phyloP scores from a whole-genome alignment of 73 alveolate genomes.

The Symbiodinium pilosum region DNA sequence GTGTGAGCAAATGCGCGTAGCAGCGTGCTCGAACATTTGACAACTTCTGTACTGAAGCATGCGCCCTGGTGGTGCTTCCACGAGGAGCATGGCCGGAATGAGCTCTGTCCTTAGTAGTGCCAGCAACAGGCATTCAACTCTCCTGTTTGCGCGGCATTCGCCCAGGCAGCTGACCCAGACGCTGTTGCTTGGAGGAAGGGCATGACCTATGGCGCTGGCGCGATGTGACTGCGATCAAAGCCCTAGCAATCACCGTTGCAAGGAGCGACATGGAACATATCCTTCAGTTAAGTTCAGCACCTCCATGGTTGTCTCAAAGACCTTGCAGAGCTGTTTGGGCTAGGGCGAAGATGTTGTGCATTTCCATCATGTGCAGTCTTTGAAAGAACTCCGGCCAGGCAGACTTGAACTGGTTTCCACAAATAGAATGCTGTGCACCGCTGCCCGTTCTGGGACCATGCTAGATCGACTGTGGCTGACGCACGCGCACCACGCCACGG shows the following conservation, averaged over 20 bases:
- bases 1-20: not conserved
- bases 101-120: constrained; percentile 74
- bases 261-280: not conserved
- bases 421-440: too few species aligned
- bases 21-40: too few species aligned
- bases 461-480: too few species aligned
- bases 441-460: too few species aligned
- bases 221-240: not conserved
- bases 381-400: too few species aligned
- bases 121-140: too few species aligned
- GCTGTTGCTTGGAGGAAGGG: constrained; percentile 91
- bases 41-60: too few species aligned
- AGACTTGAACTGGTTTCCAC: too few species aligned
- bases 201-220: constrained; percentile 32
- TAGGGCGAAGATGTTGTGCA: too few species aligned
- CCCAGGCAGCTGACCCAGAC: constrained; percentile 32
- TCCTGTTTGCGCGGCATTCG: not conserved
- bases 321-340: not conserved
- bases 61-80: constrained; percentile 77
- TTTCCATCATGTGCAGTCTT: too few species aligned
- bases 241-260: not conserved
- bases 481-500: too few species aligned
- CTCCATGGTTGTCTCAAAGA: constrained; percentile 63
- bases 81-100: constrained; percentile 71
- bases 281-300: not conserved